phyloP scores from a whole-genome alignment of 2,329 filamentous ascomycete genomes.

The Huntiella savannae region DNA sequence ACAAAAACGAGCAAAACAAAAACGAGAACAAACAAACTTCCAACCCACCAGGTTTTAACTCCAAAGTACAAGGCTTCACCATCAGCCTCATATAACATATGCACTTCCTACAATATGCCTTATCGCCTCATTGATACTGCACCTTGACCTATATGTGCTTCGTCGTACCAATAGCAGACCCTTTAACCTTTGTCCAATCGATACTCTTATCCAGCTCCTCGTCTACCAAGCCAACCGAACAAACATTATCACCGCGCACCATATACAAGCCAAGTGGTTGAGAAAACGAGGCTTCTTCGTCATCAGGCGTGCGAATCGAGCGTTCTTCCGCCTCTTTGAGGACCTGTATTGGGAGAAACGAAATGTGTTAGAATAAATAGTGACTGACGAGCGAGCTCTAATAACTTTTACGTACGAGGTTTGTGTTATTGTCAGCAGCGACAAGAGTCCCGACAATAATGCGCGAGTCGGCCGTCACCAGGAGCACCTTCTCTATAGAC shows the following conservation, averaged over 20 bases:
- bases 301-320: conserved; percentile 71
- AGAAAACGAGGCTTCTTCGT: conserved; percentile 61
- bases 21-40: too few relatives aligned
- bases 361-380: background rate
- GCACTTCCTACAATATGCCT: too few relatives aligned
- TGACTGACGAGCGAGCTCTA: background rate
- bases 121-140: too few relatives aligned
- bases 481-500: conserved; percentile 62
- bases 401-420: conserved; percentile 39
- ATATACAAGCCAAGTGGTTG: conserved; percentile 77
- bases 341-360: conserved; percentile 31
- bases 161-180: conserved; percentile 62
- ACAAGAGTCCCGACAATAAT: conserved; percentile 68
- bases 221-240: conserved; percentile 74
- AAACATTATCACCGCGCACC: conserved; percentile 86
- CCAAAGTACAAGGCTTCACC: too few relatives aligned
- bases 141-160: conserved; percentile 37
- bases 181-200: conserved; percentile 80
- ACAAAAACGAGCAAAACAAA: too few relatives aligned
- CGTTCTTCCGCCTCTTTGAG: conserved; percentile 70
- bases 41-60: too few relatives aligned
- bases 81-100: too few relatives aligned
- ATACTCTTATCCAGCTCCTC: conserved; percentile 78
- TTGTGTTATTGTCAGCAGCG: conserved; percentile 79
- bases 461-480: conserved; percentile 82